Evolutionary conservation across 352 stramenopile species (phyloP).

Genomic region (Phytopythium mirpurense): DNA sequence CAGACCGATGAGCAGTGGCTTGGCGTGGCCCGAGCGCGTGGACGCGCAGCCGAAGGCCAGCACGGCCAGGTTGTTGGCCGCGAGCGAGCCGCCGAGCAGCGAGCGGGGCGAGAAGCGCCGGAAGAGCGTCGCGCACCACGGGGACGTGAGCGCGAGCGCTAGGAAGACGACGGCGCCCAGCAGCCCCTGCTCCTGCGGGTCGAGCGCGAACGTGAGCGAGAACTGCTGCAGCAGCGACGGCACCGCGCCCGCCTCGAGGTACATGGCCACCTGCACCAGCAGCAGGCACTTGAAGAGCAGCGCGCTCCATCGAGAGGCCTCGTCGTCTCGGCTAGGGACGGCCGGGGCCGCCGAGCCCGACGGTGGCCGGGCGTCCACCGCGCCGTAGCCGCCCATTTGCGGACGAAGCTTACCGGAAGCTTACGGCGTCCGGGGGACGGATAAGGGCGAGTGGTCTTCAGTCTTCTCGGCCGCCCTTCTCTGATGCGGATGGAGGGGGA

Average conservation of each 20-base stretch:
- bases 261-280: constrained; percentile 83
- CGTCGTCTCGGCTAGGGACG: too few species aligned
- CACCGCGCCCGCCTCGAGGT: constrained; percentile 81
- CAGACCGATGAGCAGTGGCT: constrained; percentile 66
- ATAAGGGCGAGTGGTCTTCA: too few species aligned
- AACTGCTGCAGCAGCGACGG: constrained; percentile 80
- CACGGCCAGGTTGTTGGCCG: constrained; percentile 74
- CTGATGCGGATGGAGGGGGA: neutral
- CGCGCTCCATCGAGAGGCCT: constrained; percentile 26
- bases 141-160: constrained; percentile 69
- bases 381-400: constrained; percentile 15
- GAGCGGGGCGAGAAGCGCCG: constrained; percentile 61
- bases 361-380: too few species aligned
- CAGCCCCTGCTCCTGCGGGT: constrained; percentile 73
- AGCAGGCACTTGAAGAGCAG: constrained; percentile 87
- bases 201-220: constrained; percentile 70
- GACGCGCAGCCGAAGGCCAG: constrained; percentile 67
- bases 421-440: too few species aligned
- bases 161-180: constrained; percentile 84
- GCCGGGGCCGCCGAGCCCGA: too few species aligned
- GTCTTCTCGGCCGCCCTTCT: too few species aligned
- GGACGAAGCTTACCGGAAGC: too few species aligned
- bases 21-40: constrained; percentile 59
- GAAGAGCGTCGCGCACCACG: constrained; percentile 79
- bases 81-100: constrained; percentile 65